These are phyloP conservation scores for Pichia kluyveri DNA, from an alignment of 805 yeast genomes.

Conservation along the genomic window DNA sequence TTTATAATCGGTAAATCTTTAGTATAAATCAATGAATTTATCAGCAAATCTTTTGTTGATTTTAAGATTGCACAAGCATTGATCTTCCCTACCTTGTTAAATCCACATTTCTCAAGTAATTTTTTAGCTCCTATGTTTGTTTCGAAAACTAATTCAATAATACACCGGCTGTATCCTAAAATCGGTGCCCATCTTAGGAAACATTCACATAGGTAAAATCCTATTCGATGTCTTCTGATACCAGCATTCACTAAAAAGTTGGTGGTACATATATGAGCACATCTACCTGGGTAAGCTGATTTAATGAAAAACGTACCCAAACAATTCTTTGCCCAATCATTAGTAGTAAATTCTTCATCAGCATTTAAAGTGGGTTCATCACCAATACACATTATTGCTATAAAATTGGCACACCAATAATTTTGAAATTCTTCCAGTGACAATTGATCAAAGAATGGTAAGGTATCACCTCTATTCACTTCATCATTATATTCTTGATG, in stretches of 20 bases:
- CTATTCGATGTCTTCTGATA: constrained; percentile 86
- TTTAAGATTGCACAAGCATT: constrained; percentile 85
- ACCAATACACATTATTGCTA: constrained; percentile 74
- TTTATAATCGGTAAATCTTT: constrained; percentile 53
- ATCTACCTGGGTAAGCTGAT: constrained; percentile 88
- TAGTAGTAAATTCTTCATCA: constrained; percentile 28
- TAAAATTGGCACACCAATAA: constrained; percentile 84
- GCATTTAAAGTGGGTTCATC: constrained; percentile 43
- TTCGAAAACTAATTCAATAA: constrained; percentile 82
- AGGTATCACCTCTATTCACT: constrained; percentile 79
- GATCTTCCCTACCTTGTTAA: constrained; percentile 69
- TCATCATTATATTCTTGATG: constrained; percentile 94
- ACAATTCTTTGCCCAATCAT: constrained; percentile 90
- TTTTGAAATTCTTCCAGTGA: constrained; percentile 68
- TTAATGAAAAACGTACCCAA: constrained; percentile 79
- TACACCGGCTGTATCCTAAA: constrained; percentile 76
- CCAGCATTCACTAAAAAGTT: constrained; percentile 87
- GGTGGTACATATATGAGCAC: constrained; percentile 88
- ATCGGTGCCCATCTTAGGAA: constrained; percentile 86
- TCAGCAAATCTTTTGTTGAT: constrained; percentile 67
- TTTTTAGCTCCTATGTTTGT: constrained; percentile 76
- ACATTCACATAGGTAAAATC: constrained; percentile 74
- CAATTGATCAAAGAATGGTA: constrained; percentile 75
- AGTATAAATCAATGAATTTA: constrained; percentile 82
- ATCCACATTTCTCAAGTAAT: constrained; percentile 68